Conservation (phyloP, 2,329 filamentous ascomycete genomes). For the Leptographium wingfieldii region DNA sequence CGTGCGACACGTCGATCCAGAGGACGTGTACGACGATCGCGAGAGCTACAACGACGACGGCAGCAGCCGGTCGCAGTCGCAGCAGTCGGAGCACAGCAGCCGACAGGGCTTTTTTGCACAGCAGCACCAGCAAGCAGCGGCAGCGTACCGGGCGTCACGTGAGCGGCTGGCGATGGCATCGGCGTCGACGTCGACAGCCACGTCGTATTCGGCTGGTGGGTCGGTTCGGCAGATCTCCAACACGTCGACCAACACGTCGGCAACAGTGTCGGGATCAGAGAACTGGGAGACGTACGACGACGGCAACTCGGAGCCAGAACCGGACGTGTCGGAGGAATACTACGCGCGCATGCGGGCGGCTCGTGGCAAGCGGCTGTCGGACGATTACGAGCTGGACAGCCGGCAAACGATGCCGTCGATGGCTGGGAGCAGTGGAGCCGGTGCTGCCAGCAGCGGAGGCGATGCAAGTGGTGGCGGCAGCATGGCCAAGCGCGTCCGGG, state of each 20-base stretch:
- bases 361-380: slow-evolving; percentile 49
- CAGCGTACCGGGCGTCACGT: background rate
- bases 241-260: slow-evolving; percentile 40
- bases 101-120: background rate
- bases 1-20: slow-evolving; percentile 52
- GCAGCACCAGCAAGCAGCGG: slow-evolving; percentile 2
- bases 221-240: slow-evolving; percentile 56
- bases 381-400: background rate
- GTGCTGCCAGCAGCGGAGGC: background rate
- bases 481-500: slow-evolving; percentile 41
- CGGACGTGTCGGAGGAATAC: slow-evolving; percentile 65
- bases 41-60: slow-evolving; percentile 1
- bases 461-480: slow-evolving; percentile 1
- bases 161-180: slow-evolving; percentile 2
- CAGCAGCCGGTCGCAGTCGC: slow-evolving; percentile 8
- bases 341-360: slow-evolving; percentile 64
- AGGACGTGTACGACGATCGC: slow-evolving; percentile 74
- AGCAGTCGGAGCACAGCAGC: slow-evolving; percentile 5
- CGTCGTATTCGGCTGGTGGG: slow-evolving; percentile 18
- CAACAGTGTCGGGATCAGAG: slow-evolving; percentile 68
- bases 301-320: slow-evolving; percentile 64
- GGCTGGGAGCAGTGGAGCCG: too few species aligned
- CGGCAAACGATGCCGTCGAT: slow-evolving; percentile 18
- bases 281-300: slow-evolving; percentile 98
- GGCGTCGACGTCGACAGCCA: slow-evolving; percentile 19